phyloP scores from a whole-genome alignment of 768 basidiomycete genomes.

The Rhizopogon rudus region DNA sequence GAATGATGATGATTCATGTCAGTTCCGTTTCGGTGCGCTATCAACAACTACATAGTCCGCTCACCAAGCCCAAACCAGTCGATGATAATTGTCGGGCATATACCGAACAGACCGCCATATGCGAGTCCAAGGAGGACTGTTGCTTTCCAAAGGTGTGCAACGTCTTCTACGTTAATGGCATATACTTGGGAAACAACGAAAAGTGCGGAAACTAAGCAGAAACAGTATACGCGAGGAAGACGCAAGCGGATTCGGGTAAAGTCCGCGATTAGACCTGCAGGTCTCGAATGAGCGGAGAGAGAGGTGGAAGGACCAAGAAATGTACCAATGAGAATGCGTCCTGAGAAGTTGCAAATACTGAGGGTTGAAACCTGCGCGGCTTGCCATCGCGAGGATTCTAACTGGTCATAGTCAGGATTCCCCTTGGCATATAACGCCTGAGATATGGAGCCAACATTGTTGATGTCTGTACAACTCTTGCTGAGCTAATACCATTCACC shows the following conservation, averaged over 20 bases:
- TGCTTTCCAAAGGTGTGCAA: constrained; percentile 59
- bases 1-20: neutral
- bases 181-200: constrained; percentile 72
- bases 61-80: constrained; percentile 88
- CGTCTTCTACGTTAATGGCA: constrained; percentile 48
- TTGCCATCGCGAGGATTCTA: constrained; percentile 70
- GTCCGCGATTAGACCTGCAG: constrained; percentile 65
- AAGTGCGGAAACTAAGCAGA: constrained; percentile 59
- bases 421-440: constrained; percentile 62
- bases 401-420: constrained; percentile 58
- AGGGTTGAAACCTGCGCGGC: constrained; percentile 80
- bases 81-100: constrained; percentile 70
- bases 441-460: constrained; percentile 80
- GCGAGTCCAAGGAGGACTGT: constrained; percentile 35
- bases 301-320: neutral
- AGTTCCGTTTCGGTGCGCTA: neutral
- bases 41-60: constrained; percentile 17
- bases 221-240: constrained; percentile 63
- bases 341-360: constrained; percentile 76
- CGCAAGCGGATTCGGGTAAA: constrained; percentile 48
- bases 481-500: constrained; percentile 1
- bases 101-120: constrained; percentile 71
- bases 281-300: neutral
- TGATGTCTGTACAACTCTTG: constrained; percentile 51
- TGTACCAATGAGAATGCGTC: constrained; percentile 71